Base-by-base conservation (phyloP, 176 grass and related monocot species). In the Musa acuminata region DNA sequence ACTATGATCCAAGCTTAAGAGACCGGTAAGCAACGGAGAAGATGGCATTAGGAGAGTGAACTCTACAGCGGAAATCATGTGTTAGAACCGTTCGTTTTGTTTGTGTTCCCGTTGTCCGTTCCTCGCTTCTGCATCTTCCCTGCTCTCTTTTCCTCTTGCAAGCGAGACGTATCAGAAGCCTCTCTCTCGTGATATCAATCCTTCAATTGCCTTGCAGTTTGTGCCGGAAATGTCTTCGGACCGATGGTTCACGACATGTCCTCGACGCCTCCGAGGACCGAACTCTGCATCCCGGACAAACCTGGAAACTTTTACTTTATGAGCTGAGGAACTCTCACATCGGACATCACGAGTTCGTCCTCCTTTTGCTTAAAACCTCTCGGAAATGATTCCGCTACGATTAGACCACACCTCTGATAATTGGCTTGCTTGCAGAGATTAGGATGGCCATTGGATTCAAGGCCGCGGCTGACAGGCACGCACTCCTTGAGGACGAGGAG, bases 311-410 rank as follows among this genome's bases (percentile, higher is more conserved):
- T 58, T 67, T 69, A 8, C 67, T 49, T 69, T 69, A 5, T 8
- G 16, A 11, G 9, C 75, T 52, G 52, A 77, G 75, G 58, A 77
- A 77, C 75, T 52, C 75, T 77, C 75, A 65, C 48, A 77, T 65
- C 75, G 7, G 75, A 77, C 60, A 52, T 66, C 60, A 65, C 60
- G 13, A 8, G 67, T 12, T 8, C 67, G 67, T 69, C 17, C 16
- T 62, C 74, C n/a, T 4, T 62, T 19, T 62, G 13, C 4, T 62
- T 62, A 19, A 43, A 19, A 19, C 20, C 57, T 62, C 57, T 19
- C 57, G 57, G 20, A 43, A 43, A 43, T 43, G 57, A 62, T 62
- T n/a, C 14, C 17, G 57, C 6, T 19, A 62, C 20, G 57, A 19
- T 62, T 62, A n/a, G 57, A 57, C 17, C 17, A n/a, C 14, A 19